Conservation (phyloP, 2,329 filamentous ascomycete species). For the Aureobasidium melanogenum region DNA sequence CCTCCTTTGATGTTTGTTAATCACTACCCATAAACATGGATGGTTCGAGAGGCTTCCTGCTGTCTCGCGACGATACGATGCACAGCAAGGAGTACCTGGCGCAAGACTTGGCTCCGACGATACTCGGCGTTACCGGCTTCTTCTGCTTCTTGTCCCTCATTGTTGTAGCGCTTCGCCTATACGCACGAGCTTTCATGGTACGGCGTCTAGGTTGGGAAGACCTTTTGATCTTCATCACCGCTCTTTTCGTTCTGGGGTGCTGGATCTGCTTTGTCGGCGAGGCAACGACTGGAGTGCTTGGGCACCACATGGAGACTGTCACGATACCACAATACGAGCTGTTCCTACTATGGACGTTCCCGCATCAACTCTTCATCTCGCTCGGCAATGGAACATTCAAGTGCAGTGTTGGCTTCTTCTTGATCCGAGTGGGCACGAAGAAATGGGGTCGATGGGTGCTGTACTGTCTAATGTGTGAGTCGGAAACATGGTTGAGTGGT, state of each 20-base stretch:
- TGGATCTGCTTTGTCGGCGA: conserved; percentile 1
- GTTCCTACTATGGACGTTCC: neutral
- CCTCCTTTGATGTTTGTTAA: neutral
- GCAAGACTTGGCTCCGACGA: neutral
- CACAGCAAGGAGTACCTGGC: neutral
- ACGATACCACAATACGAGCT: neutral
- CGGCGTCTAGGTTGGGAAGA: neutral
- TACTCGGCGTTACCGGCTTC: neutral
- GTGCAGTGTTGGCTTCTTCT: neutral
- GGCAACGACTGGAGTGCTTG: neutral
- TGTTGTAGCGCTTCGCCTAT: neutral
- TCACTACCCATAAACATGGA: neutral
- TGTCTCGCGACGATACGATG: neutral
- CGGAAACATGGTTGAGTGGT: neutral
- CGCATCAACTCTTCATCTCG: neutral
- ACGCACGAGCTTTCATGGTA: neutral
- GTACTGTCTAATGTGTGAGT: neutral
- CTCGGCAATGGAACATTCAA: neutral
- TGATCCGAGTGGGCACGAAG: neutral
- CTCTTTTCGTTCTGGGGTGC: neutral
- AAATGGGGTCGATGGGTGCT: neutral
- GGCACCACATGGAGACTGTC: neutral
- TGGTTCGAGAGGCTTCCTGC: neutral
- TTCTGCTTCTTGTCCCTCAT: neutral
- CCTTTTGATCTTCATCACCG: neutral